phyloP scores from a whole-genome alignment of 768 basidiomycete genomes.

The Lyophyllum shimeji region DNA sequence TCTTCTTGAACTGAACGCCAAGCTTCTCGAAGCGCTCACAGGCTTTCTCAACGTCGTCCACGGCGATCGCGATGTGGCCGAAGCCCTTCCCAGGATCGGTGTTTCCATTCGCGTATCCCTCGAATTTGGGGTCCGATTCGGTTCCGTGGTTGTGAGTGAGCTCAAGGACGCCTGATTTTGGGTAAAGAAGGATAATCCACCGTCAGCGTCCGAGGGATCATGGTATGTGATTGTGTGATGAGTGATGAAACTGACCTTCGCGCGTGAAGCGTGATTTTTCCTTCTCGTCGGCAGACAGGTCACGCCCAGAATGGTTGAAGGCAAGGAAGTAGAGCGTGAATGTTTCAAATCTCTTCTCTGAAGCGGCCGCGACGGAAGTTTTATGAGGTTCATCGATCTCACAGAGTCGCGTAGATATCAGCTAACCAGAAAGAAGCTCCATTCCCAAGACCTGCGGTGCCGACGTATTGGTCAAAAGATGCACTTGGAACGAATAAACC shows the following conservation, averaged over 20 bases:
- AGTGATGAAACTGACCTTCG: slow-evolving; percentile 57
- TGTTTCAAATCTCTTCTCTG: slow-evolving; percentile 54
- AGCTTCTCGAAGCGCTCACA: slow-evolving; percentile 81
- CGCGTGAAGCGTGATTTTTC: slow-evolving; percentile 49
- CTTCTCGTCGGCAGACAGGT: slow-evolving; percentile 54
- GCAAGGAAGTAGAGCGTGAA: slow-evolving; percentile 89
- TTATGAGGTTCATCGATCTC: slow-evolving; percentile 4
- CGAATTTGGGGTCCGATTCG: slow-evolving; percentile 73
- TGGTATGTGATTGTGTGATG: not conserved
- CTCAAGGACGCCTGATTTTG: slow-evolving; percentile 75
- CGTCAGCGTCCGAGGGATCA: not conserved
- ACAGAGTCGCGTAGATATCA: not conserved
- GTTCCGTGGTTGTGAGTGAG: slow-evolving; percentile 91
- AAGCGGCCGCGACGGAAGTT: not conserved
- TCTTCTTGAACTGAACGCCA: slow-evolving; percentile 87
- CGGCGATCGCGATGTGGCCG: slow-evolving; percentile 87
- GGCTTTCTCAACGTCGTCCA: slow-evolving; percentile 79
- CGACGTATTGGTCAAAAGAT: not conserved
- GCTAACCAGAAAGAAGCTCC: slow-evolving; percentile 63
- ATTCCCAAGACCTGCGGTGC: slow-evolving; percentile 61
- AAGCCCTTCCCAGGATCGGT: slow-evolving; percentile 76
- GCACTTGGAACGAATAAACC: not conserved
- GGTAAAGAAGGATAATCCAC: not conserved
- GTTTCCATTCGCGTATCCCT: slow-evolving; percentile 88
- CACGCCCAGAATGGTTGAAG: slow-evolving; percentile 60